Evolutionary conservation across 345 rosid genomes (phyloP), one percentile per base, ranked within the genome.

Genomic region (Linum usitatissimum): DNA sequence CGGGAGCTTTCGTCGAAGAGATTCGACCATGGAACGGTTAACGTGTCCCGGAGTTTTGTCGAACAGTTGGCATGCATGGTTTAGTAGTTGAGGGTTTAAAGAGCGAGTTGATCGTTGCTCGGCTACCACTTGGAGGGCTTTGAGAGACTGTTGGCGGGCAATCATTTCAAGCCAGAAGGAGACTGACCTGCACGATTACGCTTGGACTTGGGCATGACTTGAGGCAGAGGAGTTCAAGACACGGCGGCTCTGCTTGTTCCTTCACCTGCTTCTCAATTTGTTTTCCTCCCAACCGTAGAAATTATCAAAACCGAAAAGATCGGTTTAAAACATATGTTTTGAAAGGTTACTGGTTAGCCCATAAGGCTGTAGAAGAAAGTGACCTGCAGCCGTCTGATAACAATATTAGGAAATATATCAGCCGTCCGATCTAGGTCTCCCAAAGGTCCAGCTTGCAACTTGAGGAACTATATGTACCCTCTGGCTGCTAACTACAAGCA

Each of bases 401-500:
- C 28, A 23, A 23, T 23, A 23, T 23, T 23, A 23, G 28, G 28
- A 23, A 23, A 23, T 2, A 23, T 23, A 23, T 2, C 28, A 23
- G 28, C 28, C 28, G 28, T 23, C 28, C 28, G 28, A 23, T 23
- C 28, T 23, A 23, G 28, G 28, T 23, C 28, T 23, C 28, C 28
- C 28, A 23, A 23, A 23, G 28, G 28, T 23, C 2, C 28, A 23
- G 28, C 28, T 23, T 23, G 28, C 28, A 23, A 23, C 28, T 23
- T 23, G 28, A 23, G 28, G 28, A 23, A 23, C 28, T 23, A 23
- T 23, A 23, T 23, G 2, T 23, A 23, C 28, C n/a, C n/a, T n/a
- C n/a, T n/a, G n/a, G 99, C 97, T 31, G 85, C 94, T 57, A 86
- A 90, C 70, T 87, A 90, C 90, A 90, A 87, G 84, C 99, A 93